A percentile compares a stretch with the other conserved stretches of the same genome.
Conservation (phyloP, 257 asterid species). For the Jasminum sambac region DNA sequence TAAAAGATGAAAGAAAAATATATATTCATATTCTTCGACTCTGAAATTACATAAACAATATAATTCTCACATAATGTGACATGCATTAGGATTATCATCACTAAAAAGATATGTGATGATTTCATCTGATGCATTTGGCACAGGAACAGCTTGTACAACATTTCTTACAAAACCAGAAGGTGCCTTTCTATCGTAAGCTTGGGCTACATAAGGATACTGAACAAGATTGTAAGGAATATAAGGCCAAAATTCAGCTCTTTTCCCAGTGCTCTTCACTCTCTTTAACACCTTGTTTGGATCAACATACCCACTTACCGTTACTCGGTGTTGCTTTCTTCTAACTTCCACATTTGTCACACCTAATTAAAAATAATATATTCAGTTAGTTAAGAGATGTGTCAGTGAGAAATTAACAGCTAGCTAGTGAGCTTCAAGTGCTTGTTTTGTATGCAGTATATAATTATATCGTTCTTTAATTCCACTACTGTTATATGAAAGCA, state of each 20-base stretch:
- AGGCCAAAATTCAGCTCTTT: constrained; percentile 92
- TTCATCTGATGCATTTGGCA: constrained; percentile 56
- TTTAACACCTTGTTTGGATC: constrained; percentile 68
- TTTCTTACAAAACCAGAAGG: constrained; percentile 75
- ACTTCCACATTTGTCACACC: constrained; percentile 77
- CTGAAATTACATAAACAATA: background rate
- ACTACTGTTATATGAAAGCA: too few relatives aligned
- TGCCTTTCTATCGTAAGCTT: constrained; percentile 73
- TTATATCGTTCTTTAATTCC: too few relatives aligned
- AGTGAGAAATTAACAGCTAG: too few relatives aligned
- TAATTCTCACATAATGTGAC: constrained; percentile 62
- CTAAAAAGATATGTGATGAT: constrained; percentile 61
- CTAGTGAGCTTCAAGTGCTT: too few relatives aligned
- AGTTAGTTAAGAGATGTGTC: background rate
- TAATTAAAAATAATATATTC: constrained; percentile 10
- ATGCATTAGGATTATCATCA: constrained; percentile 86
- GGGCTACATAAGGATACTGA: constrained; percentile 60
- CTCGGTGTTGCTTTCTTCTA: constrained; percentile 60
- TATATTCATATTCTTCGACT: background rate
- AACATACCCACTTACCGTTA: constrained; percentile 67
- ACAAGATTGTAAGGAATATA: constrained; percentile 69
- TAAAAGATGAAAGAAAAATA: background rate
- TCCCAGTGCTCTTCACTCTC: constrained; percentile 73
- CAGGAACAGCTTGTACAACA: constrained; percentile 44
- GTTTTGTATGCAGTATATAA: background rate